A percentile compares a stretch with the other conserved stretches of the same genome.
Evolutionary conservation across 768 basidiomycete species (phyloP).

Genomic region (Exsudoporus frostii): DNA sequence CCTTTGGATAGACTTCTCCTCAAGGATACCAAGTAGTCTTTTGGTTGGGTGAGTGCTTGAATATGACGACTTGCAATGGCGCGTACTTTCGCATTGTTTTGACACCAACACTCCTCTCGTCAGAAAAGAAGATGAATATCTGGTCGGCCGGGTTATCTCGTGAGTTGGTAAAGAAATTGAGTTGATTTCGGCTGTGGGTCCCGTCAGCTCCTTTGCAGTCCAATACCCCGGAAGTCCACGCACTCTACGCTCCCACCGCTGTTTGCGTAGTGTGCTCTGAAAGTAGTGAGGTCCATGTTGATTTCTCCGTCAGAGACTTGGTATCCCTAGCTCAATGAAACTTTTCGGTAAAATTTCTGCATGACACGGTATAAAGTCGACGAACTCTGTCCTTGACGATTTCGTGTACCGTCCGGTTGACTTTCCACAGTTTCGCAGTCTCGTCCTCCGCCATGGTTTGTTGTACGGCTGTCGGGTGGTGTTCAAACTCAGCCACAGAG

Average conservation of each 20-base stretch:
- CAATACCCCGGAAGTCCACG: constrained; percentile 31
- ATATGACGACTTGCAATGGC: not conserved
- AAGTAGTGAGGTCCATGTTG: constrained; percentile 77
- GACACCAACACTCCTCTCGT: constrained; percentile 92
- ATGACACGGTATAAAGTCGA: constrained; percentile 13
- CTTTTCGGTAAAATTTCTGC: constrained; percentile 16
- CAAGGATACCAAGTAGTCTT: constrained; percentile 85
- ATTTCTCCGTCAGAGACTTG: constrained; percentile 94
- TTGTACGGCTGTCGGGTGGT: constrained; percentile 23
- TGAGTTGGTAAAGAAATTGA: constrained; percentile 89
- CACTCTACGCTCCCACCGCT: constrained; percentile 81
- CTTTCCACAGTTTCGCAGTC: constrained; percentile 89
- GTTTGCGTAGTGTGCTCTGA: constrained; percentile 70
- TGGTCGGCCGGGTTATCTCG: constrained; percentile 64
- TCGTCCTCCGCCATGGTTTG: constrained; percentile 72
- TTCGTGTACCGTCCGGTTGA: constrained; percentile 94
- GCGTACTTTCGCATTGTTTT: constrained; percentile 96
- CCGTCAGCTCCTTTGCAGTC: constrained; percentile 8
- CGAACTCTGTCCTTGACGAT: constrained; percentile 89
- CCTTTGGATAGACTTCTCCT: constrained; percentile 84
- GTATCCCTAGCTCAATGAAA: constrained; percentile 63
- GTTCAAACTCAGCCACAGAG: constrained; percentile 56
- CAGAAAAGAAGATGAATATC: constrained; percentile 95
- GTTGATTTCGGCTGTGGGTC: constrained; percentile 66
- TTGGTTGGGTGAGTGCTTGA: constrained; percentile 6